Percentiles rank a stretch among this genome's conserved stretches.
These are phyloP conservation scores for Sarocladium kiliense DNA, from an alignment of 2,329 filamentous ascomycete species.

Conservation along the genomic window DNA sequence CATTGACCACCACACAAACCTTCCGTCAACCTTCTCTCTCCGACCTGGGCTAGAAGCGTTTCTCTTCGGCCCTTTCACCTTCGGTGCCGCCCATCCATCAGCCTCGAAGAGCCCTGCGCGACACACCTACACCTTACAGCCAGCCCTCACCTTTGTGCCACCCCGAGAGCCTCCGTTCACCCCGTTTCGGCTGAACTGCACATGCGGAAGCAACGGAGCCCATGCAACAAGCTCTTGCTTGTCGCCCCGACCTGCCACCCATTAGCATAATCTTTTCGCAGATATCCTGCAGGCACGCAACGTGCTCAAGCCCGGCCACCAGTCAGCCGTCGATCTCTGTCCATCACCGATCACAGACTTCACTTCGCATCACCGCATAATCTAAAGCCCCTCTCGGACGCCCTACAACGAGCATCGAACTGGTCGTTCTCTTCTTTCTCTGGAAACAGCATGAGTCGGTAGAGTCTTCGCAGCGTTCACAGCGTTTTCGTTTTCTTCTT, in stretches of 20 bases:
- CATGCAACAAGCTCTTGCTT: slow-evolving; percentile 7
- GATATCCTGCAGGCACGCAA: slow-evolving; percentile 4
- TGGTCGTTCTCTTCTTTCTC: background rate
- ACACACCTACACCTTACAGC: background rate
- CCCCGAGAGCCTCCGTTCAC: slow-evolving; percentile 1
- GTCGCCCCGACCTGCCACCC: background rate
- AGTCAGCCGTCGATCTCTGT: background rate
- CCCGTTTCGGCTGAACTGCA: slow-evolving; percentile 8
- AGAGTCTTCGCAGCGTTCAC: background rate
- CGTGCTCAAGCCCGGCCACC: background rate
- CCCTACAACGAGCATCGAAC: background rate
- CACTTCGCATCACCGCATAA: too few relatives aligned
- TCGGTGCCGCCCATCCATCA: slow-evolving; percentile 1
- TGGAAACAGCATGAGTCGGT: background rate
- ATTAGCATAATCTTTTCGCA: slow-evolving; percentile 2
- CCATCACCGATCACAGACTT: background rate
- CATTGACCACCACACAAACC: background rate
- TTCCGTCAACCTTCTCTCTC: background rate
- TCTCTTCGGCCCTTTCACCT: slow-evolving; percentile 1
- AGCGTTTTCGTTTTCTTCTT: background rate
- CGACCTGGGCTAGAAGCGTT: background rate
- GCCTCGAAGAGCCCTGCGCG: background rate
- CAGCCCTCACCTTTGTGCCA: background rate
- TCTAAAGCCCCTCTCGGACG: background rate
- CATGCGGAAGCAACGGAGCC: slow-evolving; percentile 8